These are phyloP conservation scores for Whalleya microplaca DNA, from an alignment of 2,329 filamentous ascomycete species.

Conservation along the genomic window DNA sequence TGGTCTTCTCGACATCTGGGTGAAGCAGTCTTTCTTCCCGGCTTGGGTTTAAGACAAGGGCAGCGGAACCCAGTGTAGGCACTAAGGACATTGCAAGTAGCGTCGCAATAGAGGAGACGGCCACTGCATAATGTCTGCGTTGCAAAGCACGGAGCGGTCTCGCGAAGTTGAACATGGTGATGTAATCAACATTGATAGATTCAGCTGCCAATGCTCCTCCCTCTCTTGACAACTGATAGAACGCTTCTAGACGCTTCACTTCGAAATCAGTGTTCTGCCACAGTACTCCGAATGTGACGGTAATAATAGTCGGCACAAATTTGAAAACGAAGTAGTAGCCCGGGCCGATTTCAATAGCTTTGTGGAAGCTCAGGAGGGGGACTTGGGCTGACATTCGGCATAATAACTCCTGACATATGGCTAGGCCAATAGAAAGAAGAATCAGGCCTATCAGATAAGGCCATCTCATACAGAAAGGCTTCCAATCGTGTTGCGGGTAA, in stretches of 20 bases:
- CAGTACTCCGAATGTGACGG: slow-evolving; percentile 65
- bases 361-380: slow-evolving; percentile 54
- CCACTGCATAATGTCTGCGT: slow-evolving; percentile 69
- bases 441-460: slow-evolving; percentile 61
- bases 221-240: slow-evolving; percentile 65
- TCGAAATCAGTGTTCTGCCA: slow-evolving; percentile 71
- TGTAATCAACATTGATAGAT: slow-evolving; percentile 75
- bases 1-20: slow-evolving; percentile 52
- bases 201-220: slow-evolving; percentile 64
- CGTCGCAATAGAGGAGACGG: slow-evolving; percentile 66
- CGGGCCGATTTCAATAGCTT: slow-evolving; percentile 53
- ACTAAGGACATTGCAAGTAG: slow-evolving; percentile 69
- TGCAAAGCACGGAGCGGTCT: slow-evolving; percentile 66
- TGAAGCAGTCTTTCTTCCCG: slow-evolving; percentile 48
- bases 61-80: slow-evolving; percentile 69
- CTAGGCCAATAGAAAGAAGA: slow-evolving; percentile 56
- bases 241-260: slow-evolving; percentile 68
- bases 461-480: slow-evolving; percentile 66
- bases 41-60: slow-evolving; percentile 60
- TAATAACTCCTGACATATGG: slow-evolving; percentile 56
- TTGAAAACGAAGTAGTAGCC: slow-evolving; percentile 64
- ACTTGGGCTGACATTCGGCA: slow-evolving; percentile 52
- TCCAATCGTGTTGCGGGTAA: slow-evolving; percentile 69
- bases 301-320: slow-evolving; percentile 64
- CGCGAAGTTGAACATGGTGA: slow-evolving; percentile 68